These are phyloP conservation scores for Candida parachauliodes DNA, from an alignment of 805 yeast genomes.

Conservation along the genomic window DNA sequence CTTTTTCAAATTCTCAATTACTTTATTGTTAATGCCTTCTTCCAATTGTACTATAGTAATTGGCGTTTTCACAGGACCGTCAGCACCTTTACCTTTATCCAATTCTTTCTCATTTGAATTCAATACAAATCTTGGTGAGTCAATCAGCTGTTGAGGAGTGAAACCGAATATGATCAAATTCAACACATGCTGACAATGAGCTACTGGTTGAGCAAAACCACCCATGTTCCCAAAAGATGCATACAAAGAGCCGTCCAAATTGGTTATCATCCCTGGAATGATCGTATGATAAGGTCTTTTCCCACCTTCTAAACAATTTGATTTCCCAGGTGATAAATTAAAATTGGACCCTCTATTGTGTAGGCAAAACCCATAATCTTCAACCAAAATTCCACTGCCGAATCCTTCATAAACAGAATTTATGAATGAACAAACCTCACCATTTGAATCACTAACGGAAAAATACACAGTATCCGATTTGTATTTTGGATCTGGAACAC, in stretches of 20 bases:
- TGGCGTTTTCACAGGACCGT: conserved; percentile 60
- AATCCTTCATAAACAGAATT: conserved; percentile 68
- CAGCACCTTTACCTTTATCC: conserved; percentile 57
- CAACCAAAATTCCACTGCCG: conserved; percentile 69
- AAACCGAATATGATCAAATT: conserved; percentile 61
- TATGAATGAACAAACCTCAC: conserved; percentile 81
- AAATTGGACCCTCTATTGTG: conserved; percentile 80
- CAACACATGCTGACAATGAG: conserved; percentile 73
- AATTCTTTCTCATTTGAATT: conserved; percentile 46
- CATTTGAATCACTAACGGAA: conserved; percentile 59
- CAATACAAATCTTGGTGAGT: conserved; percentile 70
- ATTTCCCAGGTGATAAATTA: conserved; percentile 52
- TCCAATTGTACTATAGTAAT: conserved; percentile 61
- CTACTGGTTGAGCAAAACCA: conserved; percentile 83
- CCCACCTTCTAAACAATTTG: conserved; percentile 61
- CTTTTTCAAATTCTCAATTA: conserved; percentile 40
- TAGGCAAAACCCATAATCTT: conserved; percentile 60
- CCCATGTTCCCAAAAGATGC: conserved; percentile 85
- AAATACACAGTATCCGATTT: conserved; percentile 72
- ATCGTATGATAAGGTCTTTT: conserved; percentile 82
- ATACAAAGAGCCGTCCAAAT: conserved; percentile 42
- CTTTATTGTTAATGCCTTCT: conserved; percentile 53
- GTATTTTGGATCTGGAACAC: conserved; percentile 55
- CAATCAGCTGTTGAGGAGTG: conserved; percentile 71
- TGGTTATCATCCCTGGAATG: conserved; percentile 76